Conservation (phyloP, 352 stramenopile genomes). For the Pythium periplocum region DNA sequence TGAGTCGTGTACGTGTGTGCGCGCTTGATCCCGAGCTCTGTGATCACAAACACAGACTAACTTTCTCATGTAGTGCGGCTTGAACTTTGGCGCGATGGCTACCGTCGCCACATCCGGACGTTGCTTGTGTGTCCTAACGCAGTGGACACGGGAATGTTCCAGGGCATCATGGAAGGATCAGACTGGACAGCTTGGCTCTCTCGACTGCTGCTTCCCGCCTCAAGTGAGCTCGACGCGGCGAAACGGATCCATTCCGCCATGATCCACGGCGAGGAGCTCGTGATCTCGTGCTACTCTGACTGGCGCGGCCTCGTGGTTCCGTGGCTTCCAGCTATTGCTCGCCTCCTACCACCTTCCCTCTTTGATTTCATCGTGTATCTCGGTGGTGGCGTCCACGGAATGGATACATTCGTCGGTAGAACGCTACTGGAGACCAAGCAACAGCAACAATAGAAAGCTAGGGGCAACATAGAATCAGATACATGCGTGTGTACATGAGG, state of each 20-base stretch:
- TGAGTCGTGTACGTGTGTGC: slow-evolving; percentile 40
- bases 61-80: slow-evolving; percentile 43
- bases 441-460: not conserved
- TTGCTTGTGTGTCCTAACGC: slow-evolving; percentile 70
- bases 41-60: not conserved
- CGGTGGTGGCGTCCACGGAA: slow-evolving; percentile 57
- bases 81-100: slow-evolving; percentile 59
- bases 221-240: slow-evolving; percentile 43
- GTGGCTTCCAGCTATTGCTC: slow-evolving; percentile 40
- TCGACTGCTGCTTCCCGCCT: slow-evolving; percentile 39
- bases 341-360: slow-evolving; percentile 46
- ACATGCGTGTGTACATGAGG: not conserved
- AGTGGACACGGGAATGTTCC: slow-evolving; percentile 79
- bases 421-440: slow-evolving; percentile 5
- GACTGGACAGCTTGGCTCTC: slow-evolving; percentile 34
- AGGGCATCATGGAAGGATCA: slow-evolving; percentile 34
- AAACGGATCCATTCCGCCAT: slow-evolving; percentile 55
- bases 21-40: not conserved
- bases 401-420: slow-evolving; percentile 67
- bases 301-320: slow-evolving; percentile 48
- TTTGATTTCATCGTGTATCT: slow-evolving; percentile 52
- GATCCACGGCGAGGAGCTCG: slow-evolving; percentile 34
- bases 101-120: slow-evolving; percentile 45
- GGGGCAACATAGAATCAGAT: no score
- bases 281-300: slow-evolving; percentile 61